Evolutionary conservation across 2,329 filamentous ascomycete species (phyloP).

Genomic region (Colletotrichum sp.): DNA sequence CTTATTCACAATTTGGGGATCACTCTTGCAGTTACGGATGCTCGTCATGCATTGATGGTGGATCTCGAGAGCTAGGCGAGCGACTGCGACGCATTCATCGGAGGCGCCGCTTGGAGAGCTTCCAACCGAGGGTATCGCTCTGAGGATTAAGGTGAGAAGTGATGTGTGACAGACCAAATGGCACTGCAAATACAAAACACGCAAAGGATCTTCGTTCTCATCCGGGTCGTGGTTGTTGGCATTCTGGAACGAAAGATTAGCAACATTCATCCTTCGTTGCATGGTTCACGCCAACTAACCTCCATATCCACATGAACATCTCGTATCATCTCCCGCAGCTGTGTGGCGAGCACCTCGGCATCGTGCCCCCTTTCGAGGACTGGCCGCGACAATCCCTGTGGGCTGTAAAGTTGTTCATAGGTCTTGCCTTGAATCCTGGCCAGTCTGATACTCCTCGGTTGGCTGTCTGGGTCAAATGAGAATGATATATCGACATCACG

Average conservation of each 20-base stretch:
- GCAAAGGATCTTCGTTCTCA: slow-evolving; percentile 26
- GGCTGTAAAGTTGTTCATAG: slow-evolving; percentile 38
- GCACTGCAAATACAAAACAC: slow-evolving; percentile 32
- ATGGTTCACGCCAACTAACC: not conserved
- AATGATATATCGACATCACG: slow-evolving; percentile 34
- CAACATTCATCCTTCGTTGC: not conserved
- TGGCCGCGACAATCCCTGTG: not conserved
- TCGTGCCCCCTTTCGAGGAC: not conserved
- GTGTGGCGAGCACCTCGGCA: not conserved
- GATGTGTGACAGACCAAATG: slow-evolving; percentile 40
- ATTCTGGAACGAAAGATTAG: not conserved
- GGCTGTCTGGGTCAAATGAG: slow-evolving; percentile 16
- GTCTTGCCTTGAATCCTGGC: slow-evolving; percentile 33
- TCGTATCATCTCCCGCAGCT: not conserved
- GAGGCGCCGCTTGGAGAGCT: slow-evolving; percentile 21
- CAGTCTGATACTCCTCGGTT: slow-evolving; percentile 21
- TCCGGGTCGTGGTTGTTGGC: not conserved
- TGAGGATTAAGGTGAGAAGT: slow-evolving; percentile 36
- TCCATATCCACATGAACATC: not conserved
- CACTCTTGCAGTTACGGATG: slow-evolving; percentile 26
- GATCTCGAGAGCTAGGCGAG: slow-evolving; percentile 36
- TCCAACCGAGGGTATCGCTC: slow-evolving; percentile 22
- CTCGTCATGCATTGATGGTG: slow-evolving; percentile 36
- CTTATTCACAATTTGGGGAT: slow-evolving; percentile 32
- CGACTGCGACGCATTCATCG: slow-evolving; percentile 33